phyloP scores from a whole-genome alignment of 495 filamentous ascomycete species.

The Rhypophila decipiens region DNA sequence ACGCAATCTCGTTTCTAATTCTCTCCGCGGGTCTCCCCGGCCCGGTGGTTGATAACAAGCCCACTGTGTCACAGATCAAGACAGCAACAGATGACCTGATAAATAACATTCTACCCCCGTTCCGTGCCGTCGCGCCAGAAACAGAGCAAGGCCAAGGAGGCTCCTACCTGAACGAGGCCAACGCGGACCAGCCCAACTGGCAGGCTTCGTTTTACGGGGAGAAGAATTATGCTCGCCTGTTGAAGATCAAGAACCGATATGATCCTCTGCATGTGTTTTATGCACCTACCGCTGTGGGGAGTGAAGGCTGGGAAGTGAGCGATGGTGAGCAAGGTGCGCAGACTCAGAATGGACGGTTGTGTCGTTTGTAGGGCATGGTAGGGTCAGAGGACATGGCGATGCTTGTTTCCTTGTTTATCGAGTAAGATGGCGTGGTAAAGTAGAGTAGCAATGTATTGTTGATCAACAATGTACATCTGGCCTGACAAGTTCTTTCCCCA shows the following conservation, averaged over 20 bases:
- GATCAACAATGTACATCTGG: no score
- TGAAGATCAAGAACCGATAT: slow-evolving; percentile 41
- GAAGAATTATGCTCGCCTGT: slow-evolving; percentile 36
- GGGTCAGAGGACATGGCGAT: no score
- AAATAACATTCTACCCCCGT: slow-evolving; percentile 42
- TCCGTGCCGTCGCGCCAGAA: slow-evolving; percentile 37
- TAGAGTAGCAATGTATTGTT: no score
- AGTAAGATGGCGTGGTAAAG: no score
- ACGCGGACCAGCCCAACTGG: slow-evolving; percentile 56
- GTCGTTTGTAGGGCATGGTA: slow-evolving; percentile 16
- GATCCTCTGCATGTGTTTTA: slow-evolving; percentile 53
- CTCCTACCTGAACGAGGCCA: slow-evolving; percentile 44
- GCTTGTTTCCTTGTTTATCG: no score
- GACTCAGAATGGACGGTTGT: slow-evolving; percentile 17
- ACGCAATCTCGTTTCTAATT: background rate
- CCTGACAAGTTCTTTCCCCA: no score
- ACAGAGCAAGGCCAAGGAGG: slow-evolving; percentile 36
- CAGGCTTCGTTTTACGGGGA: slow-evolving; percentile 57
- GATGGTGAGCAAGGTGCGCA: slow-evolving; percentile 13
- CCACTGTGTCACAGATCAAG: slow-evolving; percentile 1
- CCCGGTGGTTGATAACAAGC: no score
- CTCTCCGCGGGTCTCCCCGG: background rate
- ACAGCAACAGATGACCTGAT: slow-evolving; percentile 29
- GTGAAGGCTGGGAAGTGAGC: slow-evolving; percentile 34
- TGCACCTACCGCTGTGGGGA: slow-evolving; percentile 48